A percentile compares a stretch with the other conserved stretches of the same genome.
Evolutionary conservation across 805 yeast genomes (phyloP).

Genomic region (Metschnikowia gelsemii): DNA sequence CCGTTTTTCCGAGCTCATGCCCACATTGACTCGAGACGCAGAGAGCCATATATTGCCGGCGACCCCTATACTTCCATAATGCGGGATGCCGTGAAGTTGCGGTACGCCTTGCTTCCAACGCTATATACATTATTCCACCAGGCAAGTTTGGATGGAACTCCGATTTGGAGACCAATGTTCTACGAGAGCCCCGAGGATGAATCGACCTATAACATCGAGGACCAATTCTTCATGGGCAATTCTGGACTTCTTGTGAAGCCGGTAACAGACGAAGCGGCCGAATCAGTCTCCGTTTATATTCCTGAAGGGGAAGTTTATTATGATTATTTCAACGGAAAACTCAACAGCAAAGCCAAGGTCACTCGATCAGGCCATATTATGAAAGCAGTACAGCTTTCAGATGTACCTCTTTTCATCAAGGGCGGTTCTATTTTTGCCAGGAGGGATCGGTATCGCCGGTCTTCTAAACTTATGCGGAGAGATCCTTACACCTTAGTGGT

Average conservation of each 20-base stretch:
- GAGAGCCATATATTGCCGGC: constrained; percentile 88
- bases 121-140: constrained; percentile 77
- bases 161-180: constrained; percentile 69
- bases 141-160: constrained; percentile 58
- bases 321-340: constrained; percentile 45
- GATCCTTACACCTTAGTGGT: constrained; percentile 82
- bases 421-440: constrained; percentile 77
- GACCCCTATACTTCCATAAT: constrained; percentile 69
- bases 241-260: constrained; percentile 79
- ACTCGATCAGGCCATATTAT: constrained; percentile 32
- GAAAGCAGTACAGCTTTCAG: constrained; percentile 48
- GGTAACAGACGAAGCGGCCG: constrained; percentile 55
- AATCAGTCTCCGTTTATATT: constrained; percentile 42
- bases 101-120: constrained; percentile 77
- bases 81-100: constrained; percentile 64
- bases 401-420: constrained; percentile 68
- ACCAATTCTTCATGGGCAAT: constrained; percentile 76
- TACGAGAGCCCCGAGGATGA: constrained; percentile 52
- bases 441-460: constrained; percentile 75
- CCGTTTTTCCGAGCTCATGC: constrained; percentile 98
- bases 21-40: constrained; percentile 85
- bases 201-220: constrained; percentile 61
- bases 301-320: constrained; percentile 60
- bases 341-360: constrained; percentile 1
- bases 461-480: constrained; percentile 65